Evolutionary conservation across 1,284 basidiomycete genomes (phyloP).

Genomic region (Pyrrhoderma lamaoense): DNA sequence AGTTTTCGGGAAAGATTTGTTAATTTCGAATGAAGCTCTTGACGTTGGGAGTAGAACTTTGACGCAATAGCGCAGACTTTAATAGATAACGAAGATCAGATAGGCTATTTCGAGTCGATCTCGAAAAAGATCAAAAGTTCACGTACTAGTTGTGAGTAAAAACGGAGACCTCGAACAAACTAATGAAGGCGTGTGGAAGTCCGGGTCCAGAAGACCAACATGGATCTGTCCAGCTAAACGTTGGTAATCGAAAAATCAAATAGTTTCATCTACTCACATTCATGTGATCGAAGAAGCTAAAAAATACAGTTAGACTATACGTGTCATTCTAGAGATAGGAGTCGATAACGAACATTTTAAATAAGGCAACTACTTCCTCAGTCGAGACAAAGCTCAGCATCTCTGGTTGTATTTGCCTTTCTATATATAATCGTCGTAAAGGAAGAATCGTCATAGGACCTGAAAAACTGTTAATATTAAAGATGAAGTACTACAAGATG

Average conservation of each 20-base stretch:
- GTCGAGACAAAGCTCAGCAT: slow-evolving; percentile 80
- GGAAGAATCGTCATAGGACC: slow-evolving; percentile 85
- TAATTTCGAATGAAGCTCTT: slow-evolving; percentile 77
- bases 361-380: slow-evolving; percentile 83
- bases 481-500: slow-evolving; percentile 28
- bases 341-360: slow-evolving; percentile 70
- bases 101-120: slow-evolving; percentile 12
- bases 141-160: slow-evolving; percentile 89
- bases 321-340: slow-evolving; percentile 13
- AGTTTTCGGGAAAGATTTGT: slow-evolving; percentile 84
- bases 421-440: slow-evolving; percentile 80
- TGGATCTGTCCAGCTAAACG: slow-evolving; percentile 45
- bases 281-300: slow-evolving; percentile 71
- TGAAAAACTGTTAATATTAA: slow-evolving; percentile 23
- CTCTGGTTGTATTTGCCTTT: slow-evolving; percentile 83
- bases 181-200: slow-evolving; percentile 87
- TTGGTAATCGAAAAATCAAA: not conserved
- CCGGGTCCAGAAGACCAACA: slow-evolving; percentile 67
- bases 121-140: slow-evolving; percentile 28
- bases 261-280: slow-evolving; percentile 42
- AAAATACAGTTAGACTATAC: slow-evolving; percentile 17
- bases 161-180: slow-evolving; percentile 91
- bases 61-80: slow-evolving; percentile 94
- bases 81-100: slow-evolving; percentile 3
- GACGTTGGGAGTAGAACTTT: slow-evolving; percentile 80